Conservation (phyloP, 345 rosid genomes). For the Boechera divaricarpa region DNA sequence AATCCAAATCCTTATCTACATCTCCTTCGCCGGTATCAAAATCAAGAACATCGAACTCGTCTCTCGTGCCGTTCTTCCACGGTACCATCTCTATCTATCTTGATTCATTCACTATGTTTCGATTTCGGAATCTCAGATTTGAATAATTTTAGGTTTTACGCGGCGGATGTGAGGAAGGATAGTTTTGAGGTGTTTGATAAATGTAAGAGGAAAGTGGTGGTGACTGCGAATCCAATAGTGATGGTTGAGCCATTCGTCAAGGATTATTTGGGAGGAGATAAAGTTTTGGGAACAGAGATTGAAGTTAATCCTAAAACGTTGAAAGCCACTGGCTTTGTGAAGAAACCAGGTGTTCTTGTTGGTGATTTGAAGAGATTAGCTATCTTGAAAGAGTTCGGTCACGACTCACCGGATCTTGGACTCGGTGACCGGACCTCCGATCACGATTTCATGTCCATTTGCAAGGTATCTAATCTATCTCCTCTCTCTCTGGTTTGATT, state of each 20-base stretch:
- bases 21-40: slow-evolving; percentile 86
- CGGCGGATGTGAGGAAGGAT: slow-evolving; percentile 88
- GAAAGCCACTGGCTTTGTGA: slow-evolving; percentile 91
- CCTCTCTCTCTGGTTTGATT: neutral
- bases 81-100: slow-evolving; percentile 46
- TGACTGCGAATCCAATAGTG: slow-evolving; percentile 91
- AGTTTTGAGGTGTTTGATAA: slow-evolving; percentile 81
- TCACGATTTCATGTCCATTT: slow-evolving; percentile 93
- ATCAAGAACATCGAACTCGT: slow-evolving; percentile 93
- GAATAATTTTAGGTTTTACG: slow-evolving; percentile 66
- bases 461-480: slow-evolving; percentile 64
- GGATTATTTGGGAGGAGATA: slow-evolving; percentile 87
- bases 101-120: neutral
- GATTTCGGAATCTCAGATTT: neutral
- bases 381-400: slow-evolving; percentile 76
- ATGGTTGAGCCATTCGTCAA: slow-evolving; percentile 97
- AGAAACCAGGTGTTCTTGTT: slow-evolving; percentile 83
- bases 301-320: slow-evolving; percentile 86
- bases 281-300: slow-evolving; percentile 92
- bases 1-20: slow-evolving; percentile 89
- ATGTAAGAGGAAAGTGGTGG: slow-evolving; percentile 92
- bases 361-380: slow-evolving; percentile 80
- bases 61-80: slow-evolving; percentile 90
- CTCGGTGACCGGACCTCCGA: slow-evolving; percentile 90
- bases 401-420: slow-evolving; percentile 77